A percentile compares a stretch with the other conserved stretches of the same genome.
phyloP scores from a whole-genome alignment of 768 basidiomycete genomes.

The Symmetrospora coprosmae region DNA sequence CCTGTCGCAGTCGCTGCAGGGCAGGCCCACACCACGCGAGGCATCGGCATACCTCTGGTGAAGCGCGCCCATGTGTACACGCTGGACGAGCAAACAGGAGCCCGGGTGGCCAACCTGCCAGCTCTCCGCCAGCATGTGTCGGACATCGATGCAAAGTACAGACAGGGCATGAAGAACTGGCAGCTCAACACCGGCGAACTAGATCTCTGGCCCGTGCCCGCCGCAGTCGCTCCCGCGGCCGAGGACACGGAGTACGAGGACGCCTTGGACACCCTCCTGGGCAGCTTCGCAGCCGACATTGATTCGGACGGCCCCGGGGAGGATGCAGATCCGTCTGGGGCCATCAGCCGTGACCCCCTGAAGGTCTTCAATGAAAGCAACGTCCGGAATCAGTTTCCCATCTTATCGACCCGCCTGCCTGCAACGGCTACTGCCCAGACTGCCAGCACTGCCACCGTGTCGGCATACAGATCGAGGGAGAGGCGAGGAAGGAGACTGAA shows the following conservation, averaged over 20 bases:
- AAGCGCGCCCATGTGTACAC: not conserved
- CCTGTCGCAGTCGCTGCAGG: no score
- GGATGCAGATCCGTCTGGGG: no score
- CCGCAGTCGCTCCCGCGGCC: not conserved
- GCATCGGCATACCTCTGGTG: not conserved
- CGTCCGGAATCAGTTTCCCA: no score
- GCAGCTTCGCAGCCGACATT: no score
- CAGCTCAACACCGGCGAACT: not conserved
- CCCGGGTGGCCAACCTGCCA: not conserved
- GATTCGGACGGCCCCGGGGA: no score
- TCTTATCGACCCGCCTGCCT: no score
- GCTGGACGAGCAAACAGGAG: not conserved
- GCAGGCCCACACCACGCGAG: no score
- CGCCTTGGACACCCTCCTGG: no score
- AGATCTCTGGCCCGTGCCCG: not conserved
- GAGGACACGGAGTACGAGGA: not conserved
- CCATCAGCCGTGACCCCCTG: no score
- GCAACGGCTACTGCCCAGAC: not conserved
- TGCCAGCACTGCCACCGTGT: not conserved
- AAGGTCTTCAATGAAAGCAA: no score
- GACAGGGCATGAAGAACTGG: slow-evolving; percentile 15
- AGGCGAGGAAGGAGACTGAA: no score
- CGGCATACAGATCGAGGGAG: not conserved
- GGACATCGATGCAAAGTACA: slow-evolving; percentile 3
- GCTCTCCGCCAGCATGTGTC: not conserved